Conservation (phyloP, 257 asterid genomes). For the Solanum verrucosum region DNA sequence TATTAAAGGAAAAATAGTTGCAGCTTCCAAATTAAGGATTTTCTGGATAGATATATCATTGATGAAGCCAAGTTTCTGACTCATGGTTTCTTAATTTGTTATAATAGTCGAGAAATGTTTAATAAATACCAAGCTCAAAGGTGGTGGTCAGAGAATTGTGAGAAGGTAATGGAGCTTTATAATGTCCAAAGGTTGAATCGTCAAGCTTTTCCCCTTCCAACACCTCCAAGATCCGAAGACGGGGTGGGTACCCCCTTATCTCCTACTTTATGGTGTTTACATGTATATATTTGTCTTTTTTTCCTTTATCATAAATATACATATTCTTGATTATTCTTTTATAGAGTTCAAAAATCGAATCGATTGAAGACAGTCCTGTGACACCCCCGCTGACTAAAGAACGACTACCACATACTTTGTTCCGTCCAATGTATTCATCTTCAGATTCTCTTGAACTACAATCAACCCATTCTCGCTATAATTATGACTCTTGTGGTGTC, state of each 20-base stretch:
- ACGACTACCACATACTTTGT: constrained; percentile 50
- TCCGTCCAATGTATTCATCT: constrained; percentile 61
- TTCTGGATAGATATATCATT: background rate
- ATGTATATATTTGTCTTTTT: background rate
- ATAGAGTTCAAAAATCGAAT: constrained; percentile 52
- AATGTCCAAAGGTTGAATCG: constrained; percentile 76
- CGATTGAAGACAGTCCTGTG: constrained; percentile 67
- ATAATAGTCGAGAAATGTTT: constrained; percentile 72
- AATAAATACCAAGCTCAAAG: constrained; percentile 95
- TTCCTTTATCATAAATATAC: background rate
- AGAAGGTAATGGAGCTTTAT: constrained; percentile 84
- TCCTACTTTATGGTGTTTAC: background rate
- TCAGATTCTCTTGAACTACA: constrained; percentile 56
- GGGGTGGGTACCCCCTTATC: constrained; percentile 13
- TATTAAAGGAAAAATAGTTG: background rate
- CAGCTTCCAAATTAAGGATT: background rate
- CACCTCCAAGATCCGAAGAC: constrained; percentile 77
- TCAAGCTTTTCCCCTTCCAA: constrained; percentile 75
- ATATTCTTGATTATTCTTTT: background rate
- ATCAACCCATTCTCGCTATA: constrained; percentile 36
- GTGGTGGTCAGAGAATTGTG: constrained; percentile 96
- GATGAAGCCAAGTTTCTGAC: background rate
- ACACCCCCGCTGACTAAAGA: constrained; percentile 77
- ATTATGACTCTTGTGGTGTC: constrained; percentile 50
- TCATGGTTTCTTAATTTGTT: background rate